Percentiles rank a stretch among this genome's conserved stretches.
Evolutionary conservation across 257 asterid genomes (phyloP).

Genomic region (Hygrophila difformis): DNA sequence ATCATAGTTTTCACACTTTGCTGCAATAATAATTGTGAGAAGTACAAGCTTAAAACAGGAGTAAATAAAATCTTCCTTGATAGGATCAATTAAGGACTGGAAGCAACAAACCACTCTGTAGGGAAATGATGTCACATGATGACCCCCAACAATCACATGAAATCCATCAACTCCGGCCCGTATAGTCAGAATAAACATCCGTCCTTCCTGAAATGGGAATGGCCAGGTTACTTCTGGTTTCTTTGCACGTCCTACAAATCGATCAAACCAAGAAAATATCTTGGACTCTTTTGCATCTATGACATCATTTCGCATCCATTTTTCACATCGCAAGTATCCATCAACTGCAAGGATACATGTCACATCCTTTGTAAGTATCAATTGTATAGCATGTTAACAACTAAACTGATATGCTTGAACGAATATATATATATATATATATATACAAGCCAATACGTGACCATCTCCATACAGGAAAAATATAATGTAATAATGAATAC

Average conservation of each 20-base stretch:
- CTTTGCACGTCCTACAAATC: conserved; percentile 82
- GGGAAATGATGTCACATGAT: conserved; percentile 78
- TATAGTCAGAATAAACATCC: conserved; percentile 80
- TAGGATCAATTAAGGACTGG: no score
- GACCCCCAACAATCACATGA: conserved; percentile 77
- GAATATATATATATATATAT: background rate
- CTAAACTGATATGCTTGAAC: conserved; percentile 16
- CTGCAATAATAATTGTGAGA: no score
- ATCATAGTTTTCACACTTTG: no score
- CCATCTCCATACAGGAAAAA: no score
- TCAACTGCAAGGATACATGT: conserved; percentile 89
- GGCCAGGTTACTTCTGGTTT: conserved; percentile 87
- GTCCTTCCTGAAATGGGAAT: conserved; percentile 74
- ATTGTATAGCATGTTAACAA: background rate
- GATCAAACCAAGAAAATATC: conserved; percentile 80
- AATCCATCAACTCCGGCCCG: conserved; percentile 91
- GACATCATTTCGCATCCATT: conserved; percentile 85
- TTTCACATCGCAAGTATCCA: conserved; percentile 89
- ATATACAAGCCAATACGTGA: no score
- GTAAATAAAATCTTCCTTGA: no score
- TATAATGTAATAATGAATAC: no score
- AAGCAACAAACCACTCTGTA: conserved; percentile 40
- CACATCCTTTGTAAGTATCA: no score
- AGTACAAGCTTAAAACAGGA: no score
- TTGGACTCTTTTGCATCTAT: conserved; percentile 66